Conservation (phyloP, 345 rosid species). For the Eucalyptus leucophloia region DNA sequence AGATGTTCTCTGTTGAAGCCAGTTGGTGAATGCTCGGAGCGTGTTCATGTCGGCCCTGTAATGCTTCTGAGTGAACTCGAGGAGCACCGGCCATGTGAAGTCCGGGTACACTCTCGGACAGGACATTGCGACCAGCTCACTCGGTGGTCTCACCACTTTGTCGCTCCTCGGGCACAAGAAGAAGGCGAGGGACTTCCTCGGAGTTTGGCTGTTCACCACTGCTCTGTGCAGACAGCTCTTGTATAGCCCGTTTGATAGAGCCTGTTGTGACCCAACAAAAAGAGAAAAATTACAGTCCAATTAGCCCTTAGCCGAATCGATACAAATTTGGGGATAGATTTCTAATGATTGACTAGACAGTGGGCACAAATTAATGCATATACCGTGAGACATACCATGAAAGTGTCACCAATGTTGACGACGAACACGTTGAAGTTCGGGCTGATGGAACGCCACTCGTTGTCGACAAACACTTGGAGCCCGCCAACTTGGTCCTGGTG, state of each 20-base stretch:
- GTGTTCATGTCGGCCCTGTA: conserved; percentile 52
- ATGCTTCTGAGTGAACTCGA: conserved; percentile 42
- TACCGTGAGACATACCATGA: conserved; percentile 46
- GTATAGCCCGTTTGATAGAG: conserved; percentile 75
- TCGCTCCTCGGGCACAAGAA: conserved; percentile 80
- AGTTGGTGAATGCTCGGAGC: conserved; percentile 18
- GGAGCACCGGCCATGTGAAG: conserved; percentile 36
- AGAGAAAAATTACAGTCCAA: not conserved
- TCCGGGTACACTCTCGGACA: conserved; percentile 68
- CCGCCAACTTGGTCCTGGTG: conserved; percentile 96
- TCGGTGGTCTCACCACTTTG: conserved; percentile 71
- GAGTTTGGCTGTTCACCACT: conserved; percentile 66
- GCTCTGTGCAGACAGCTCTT: conserved; percentile 96
- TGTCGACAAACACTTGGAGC: conserved; percentile 85
- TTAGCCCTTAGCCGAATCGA: not conserved
- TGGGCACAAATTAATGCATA: not conserved
- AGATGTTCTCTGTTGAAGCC: conserved; percentile 16
- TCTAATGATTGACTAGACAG: not conserved
- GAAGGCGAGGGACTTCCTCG: conserved; percentile 94
- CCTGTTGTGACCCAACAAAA: conserved; percentile 19
- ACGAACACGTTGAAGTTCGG: conserved; percentile 82
- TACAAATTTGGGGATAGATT: not conserved
- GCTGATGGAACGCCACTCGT: conserved; percentile 63
- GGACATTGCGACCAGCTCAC: conserved; percentile 36
- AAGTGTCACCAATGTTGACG: conserved; percentile 95